Conservation (phyloP, 176 grass and related monocot species). For the Aegilops tauschii region DNA sequence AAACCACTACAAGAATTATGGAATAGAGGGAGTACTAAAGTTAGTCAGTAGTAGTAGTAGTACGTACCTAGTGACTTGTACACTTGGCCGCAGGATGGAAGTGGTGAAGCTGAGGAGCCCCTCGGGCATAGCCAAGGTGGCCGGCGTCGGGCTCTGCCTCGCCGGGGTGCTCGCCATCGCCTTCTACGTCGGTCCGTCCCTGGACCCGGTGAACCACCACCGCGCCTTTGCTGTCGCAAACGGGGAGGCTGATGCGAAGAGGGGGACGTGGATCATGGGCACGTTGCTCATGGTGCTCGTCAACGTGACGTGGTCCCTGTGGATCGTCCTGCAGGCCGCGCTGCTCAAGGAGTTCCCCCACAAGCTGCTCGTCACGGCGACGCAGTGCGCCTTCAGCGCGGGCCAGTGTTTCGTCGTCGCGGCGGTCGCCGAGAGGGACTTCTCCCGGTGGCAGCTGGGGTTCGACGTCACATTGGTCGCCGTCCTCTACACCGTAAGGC, state of each 20-base stretch:
- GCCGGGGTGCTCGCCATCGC: constrained; percentile 49
- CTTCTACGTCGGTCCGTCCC: constrained; percentile 46
- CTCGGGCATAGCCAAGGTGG: constrained; percentile 45
- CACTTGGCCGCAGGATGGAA: constrained; percentile 47
- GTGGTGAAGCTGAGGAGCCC: constrained; percentile 34
- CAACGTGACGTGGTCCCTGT: constrained; percentile 54
- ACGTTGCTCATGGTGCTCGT: constrained; percentile 56
- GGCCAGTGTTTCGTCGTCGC: constrained; percentile 40
- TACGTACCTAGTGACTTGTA: background rate
- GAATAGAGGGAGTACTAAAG: too few relatives aligned
- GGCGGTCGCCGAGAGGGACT: constrained; percentile 41
- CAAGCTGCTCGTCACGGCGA: constrained; percentile 51
- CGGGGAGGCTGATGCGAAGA: background rate
- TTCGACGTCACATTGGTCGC: constrained; percentile 44
- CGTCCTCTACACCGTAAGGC: constrained; percentile 21
- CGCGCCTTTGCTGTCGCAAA: background rate
- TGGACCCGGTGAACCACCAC: constrained; percentile 54
- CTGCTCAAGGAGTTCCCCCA: constrained; percentile 58
- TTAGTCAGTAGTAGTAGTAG: too few relatives aligned
- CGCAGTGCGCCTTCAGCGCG: constrained; percentile 52
- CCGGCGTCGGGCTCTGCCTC: constrained; percentile 47
- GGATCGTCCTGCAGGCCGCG: constrained; percentile 68
- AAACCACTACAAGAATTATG: too few relatives aligned
- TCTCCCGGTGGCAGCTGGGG: constrained; percentile 48
- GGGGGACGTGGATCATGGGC: constrained; percentile 50